phyloP scores from a whole-genome alignment of 805 yeast species.

The Wickerhamomyces ciferrii region DNA sequence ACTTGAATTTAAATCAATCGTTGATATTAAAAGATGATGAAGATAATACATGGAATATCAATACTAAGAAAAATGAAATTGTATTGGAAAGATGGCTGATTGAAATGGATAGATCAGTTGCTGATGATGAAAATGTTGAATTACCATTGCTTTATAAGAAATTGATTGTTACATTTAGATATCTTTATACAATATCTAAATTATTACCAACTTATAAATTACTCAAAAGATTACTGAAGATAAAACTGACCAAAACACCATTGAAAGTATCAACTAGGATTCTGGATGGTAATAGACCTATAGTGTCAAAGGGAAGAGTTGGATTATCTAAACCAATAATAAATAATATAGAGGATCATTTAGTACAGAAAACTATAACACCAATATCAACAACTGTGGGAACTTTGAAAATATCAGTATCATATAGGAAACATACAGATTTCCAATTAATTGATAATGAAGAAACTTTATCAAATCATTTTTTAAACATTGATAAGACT shows the following conservation, averaged over 20 bases:
- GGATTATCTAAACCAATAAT: constrained; percentile 73
- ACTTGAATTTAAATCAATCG: constrained; percentile 49
- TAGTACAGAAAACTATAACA: constrained; percentile 56
- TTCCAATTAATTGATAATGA: constrained; percentile 69
- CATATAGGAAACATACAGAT: constrained; percentile 67
- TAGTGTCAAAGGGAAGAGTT: constrained; percentile 75
- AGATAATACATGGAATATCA: constrained; percentile 51
- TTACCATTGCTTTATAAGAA: constrained; percentile 69
- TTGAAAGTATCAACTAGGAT: constrained; percentile 54
- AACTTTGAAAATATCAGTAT: constrained; percentile 64
- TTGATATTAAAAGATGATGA: constrained; percentile 53
- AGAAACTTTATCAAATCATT: constrained; percentile 53
- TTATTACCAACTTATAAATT: constrained; percentile 71
- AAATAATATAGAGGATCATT: constrained; percentile 35
- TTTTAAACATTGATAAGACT: constrained; percentile 39
- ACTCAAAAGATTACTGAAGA: constrained; percentile 35
- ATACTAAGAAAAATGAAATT: constrained; percentile 69
- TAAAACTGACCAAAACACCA: constrained; percentile 30
- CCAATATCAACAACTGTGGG: constrained; percentile 79
- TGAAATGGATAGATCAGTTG: constrained; percentile 56
- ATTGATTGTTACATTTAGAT: constrained; percentile 67
- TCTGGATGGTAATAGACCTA: constrained; percentile 73
- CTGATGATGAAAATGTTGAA: constrained; percentile 38
- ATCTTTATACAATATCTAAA: constrained; percentile 59
- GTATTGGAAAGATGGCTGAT: constrained; percentile 92